Evolutionary conservation across 2,329 filamentous ascomycete species (phyloP).

Genomic region (Dactylellina leptospora): DNA sequence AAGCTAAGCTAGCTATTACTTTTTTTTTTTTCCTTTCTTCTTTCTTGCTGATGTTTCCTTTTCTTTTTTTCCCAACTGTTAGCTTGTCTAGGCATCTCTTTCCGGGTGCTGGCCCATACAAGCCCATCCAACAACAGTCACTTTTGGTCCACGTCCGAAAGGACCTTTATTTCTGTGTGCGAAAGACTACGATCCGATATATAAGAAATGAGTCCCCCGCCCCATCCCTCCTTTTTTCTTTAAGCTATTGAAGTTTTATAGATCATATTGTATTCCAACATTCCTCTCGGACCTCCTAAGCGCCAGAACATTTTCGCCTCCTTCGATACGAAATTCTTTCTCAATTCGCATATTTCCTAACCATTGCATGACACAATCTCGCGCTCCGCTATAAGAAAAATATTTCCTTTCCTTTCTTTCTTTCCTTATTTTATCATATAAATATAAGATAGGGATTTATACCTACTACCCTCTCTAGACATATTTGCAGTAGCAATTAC

Average conservation of each 20-base stretch:
- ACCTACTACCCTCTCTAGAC: neutral
- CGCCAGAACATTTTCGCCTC: slow-evolving; percentile 11
- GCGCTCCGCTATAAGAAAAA: slow-evolving; percentile 21
- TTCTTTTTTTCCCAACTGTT: slow-evolving; percentile 27
- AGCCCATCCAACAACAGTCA: slow-evolving; percentile 44
- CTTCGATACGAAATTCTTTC: slow-evolving; percentile 11
- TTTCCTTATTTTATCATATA: slow-evolving; percentile 14
- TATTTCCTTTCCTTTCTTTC: slow-evolving; percentile 13
- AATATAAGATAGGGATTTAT: neutral
- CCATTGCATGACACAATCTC: slow-evolving; percentile 30
- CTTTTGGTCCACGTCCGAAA: slow-evolving; percentile 37
- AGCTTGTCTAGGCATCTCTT: slow-evolving; percentile 52
- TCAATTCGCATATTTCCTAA: slow-evolving; percentile 4
- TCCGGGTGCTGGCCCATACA: slow-evolving; percentile 30
- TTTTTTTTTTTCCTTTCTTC: slow-evolving; percentile 51
- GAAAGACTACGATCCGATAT: slow-evolving; percentile 48
- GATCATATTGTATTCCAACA: slow-evolving; percentile 17
- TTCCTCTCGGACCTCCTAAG: slow-evolving; percentile 27
- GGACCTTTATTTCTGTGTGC: slow-evolving; percentile 25
- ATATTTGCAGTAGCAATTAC: slow-evolving; percentile 32
- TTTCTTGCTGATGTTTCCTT: slow-evolving; percentile 20
- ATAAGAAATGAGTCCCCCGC: slow-evolving; percentile 50
- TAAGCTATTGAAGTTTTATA: slow-evolving; percentile 21
- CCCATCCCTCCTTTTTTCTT: slow-evolving; percentile 44
- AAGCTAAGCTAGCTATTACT: slow-evolving; percentile 56